Percentiles rank a stretch among this genome's conserved stretches.
phyloP scores from a whole-genome alignment of 2,329 filamentous ascomycete genomes.

The Trichoderma oligosporum region DNA sequence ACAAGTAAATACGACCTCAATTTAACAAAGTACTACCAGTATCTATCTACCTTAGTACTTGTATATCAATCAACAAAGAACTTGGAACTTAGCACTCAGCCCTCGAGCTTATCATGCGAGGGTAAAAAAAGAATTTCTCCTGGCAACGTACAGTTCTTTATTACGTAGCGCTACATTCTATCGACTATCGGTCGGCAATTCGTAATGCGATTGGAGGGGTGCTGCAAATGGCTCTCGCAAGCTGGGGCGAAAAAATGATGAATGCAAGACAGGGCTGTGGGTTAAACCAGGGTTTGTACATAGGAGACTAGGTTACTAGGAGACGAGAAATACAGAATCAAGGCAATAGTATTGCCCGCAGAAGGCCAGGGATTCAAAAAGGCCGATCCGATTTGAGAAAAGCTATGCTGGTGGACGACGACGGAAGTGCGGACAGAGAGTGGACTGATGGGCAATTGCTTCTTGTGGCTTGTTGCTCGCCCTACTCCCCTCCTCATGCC shows the following conservation, averaged over 20 bases:
- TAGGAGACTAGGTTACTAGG: not conserved
- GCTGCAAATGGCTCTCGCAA: not conserved
- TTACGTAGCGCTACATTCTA: not conserved
- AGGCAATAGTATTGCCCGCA: not conserved
- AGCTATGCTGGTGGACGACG: not conserved
- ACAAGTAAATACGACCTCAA: not conserved
- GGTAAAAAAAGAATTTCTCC: not conserved
- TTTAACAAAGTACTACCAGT: not conserved
- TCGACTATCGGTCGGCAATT: not conserved
- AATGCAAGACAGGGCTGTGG: not conserved
- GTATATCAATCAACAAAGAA: no score
- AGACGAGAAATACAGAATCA: not conserved
- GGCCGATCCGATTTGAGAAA: constrained; percentile 11
- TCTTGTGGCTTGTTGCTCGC: constrained; percentile 16
- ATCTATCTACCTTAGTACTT: not conserved
- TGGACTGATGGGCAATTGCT: constrained; percentile 7
- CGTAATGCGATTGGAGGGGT: not conserved
- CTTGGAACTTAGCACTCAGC: no score
- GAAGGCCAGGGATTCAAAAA: not conserved
- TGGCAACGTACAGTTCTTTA: not conserved
- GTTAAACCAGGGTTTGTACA: not conserved
- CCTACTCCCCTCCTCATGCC: not conserved
- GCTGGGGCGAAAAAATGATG: not conserved
- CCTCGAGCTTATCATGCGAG: constrained; percentile 6
- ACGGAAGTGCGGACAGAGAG: constrained; percentile 5